phyloP scores from a whole-genome alignment of 352 stramenopile genomes.

The Globisporangium sylvaticum region DNA sequence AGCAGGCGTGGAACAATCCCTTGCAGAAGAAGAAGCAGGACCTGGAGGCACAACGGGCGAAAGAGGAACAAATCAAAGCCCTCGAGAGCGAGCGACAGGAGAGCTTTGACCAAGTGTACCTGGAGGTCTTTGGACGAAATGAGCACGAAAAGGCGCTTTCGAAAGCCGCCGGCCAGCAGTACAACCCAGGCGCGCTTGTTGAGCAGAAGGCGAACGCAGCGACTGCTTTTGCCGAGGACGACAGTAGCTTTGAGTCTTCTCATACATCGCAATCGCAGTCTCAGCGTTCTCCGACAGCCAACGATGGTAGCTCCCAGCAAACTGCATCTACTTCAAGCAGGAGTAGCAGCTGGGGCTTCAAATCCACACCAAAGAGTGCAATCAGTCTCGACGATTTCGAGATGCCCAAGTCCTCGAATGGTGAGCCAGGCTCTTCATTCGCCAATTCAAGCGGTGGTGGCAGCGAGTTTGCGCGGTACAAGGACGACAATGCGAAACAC shows the following conservation, averaged over 20 bases:
- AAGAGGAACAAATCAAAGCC: not conserved
- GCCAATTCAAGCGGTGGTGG: not conserved
- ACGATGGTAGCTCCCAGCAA: not conserved
- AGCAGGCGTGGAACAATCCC: slow-evolving; percentile 21
- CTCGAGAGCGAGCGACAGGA: slow-evolving; percentile 23
- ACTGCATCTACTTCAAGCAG: not conserved
- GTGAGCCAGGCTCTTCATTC: not conserved
- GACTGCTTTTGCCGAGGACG: not conserved
- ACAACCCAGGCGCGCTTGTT: not conserved
- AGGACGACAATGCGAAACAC: slow-evolving; percentile 45
- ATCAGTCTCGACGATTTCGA: slow-evolving; percentile 43
- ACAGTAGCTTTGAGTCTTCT: not conserved
- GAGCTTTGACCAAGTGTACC: slow-evolving; percentile 51
- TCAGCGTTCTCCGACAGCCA: not conserved
- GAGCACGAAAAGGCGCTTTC: slow-evolving; percentile 15
- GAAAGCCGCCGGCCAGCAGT: slow-evolving; percentile 4
- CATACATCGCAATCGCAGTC: not conserved
- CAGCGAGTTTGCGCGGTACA: slow-evolving; percentile 50
- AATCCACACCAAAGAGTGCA: slow-evolving; percentile 17
- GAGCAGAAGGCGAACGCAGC: not conserved
- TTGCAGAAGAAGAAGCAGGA: not conserved
- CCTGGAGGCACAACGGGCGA: not conserved
- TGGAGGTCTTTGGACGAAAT: slow-evolving; percentile 38
- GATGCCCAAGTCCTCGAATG: not conserved
- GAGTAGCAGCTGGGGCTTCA: slow-evolving; percentile 30